Evolutionary conservation across 495 filamentous ascomycete species (phyloP), one percentile per base, ranked within the genome.

Genomic region (Aspergillus hancockii): DNA sequence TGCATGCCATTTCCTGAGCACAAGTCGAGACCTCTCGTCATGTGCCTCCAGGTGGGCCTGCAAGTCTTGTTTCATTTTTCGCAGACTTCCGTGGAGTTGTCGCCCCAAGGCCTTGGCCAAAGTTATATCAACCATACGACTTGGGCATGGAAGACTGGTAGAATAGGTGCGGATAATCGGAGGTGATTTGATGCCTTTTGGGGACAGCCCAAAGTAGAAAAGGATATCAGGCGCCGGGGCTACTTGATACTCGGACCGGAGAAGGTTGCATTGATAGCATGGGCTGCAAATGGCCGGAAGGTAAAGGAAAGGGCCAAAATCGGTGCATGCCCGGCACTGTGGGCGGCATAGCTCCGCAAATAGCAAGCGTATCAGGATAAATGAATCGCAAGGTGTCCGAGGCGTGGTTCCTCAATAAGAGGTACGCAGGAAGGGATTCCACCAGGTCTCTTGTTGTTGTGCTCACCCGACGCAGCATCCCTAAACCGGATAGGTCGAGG

Each of bases 291-390:
- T 14, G 1, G 50, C 58, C 5, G 55, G 55, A 16, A 58, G 55
- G 55, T 58, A 62, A 8, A 62, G 54, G 14, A 49, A 53, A 18
- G 60, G 60, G 3, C 55, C 60, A 32, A 62, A 62, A 12, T 62
- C 60, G 22, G 16, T 23, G 25, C 60, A 62, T 22, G 28, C 41
- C 22, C 55, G 49, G 31, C 55, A 62, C 55, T 55, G 55, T 55
- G 60, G 60, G 6, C 49, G 49, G 41, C 60, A 63, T 50, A 63
- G 50, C 45, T 63, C 55, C 9, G 41, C 19, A 38, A 55, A 58
- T 18, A 58, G 54, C 28, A 10, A 22, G 21, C 49, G 30, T 23
- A 63, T 55, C 8, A 55, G 40, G 51, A 55, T 52, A 36, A 46
- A 40, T 8, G 31, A 36, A 30, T 41, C 14, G 25, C 31, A 55